phyloP scores from a whole-genome alignment of 108 stramenopile genomes.

The Schizochytrium sp. region DNA sequence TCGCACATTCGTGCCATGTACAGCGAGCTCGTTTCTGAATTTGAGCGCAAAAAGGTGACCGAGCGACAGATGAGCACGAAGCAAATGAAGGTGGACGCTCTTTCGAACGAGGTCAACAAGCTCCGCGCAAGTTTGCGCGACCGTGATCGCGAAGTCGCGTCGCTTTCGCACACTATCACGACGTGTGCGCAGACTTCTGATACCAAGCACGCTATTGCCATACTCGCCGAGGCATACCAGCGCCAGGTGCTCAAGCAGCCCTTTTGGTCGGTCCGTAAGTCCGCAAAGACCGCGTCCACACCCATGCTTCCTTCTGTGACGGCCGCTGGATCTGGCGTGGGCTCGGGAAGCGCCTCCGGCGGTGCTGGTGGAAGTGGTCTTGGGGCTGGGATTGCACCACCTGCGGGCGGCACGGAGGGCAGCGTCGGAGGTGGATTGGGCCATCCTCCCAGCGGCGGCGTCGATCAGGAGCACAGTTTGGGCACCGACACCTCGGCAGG shows the following conservation, averaged over 20 bases:
- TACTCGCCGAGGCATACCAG: conserved; percentile 34
- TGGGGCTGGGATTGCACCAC: too few species aligned
- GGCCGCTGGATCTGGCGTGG: neutral
- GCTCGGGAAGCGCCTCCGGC: too few species aligned
- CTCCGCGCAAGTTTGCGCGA: conserved; percentile 34
- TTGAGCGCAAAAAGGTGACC: conserved; percentile 41
- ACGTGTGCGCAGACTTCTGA: conserved; percentile 24
- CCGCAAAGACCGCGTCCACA: neutral
- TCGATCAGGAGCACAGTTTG: neutral
- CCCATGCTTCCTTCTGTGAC: neutral
- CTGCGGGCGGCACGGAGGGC: neutral
- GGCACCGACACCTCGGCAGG: neutral
- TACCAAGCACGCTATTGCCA: conserved; percentile 39
- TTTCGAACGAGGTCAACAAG: conserved; percentile 33
- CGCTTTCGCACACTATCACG: conserved; percentile 36
- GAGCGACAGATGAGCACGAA: conserved; percentile 27
- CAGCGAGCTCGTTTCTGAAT: conserved; percentile 49
- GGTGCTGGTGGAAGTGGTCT: too few species aligned
- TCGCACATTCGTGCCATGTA: conserved; percentile 48
- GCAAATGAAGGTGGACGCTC: conserved; percentile 37
- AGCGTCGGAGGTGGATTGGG: neutral
- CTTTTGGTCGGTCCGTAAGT: neutral
- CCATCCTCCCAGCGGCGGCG: neutral
- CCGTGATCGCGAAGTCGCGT: conserved; percentile 30
- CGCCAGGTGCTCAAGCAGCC: conserved; percentile 26